Base-by-base conservation (phyloP, 257 asterid genomes). In the Fraxinus anomala region DNA sequence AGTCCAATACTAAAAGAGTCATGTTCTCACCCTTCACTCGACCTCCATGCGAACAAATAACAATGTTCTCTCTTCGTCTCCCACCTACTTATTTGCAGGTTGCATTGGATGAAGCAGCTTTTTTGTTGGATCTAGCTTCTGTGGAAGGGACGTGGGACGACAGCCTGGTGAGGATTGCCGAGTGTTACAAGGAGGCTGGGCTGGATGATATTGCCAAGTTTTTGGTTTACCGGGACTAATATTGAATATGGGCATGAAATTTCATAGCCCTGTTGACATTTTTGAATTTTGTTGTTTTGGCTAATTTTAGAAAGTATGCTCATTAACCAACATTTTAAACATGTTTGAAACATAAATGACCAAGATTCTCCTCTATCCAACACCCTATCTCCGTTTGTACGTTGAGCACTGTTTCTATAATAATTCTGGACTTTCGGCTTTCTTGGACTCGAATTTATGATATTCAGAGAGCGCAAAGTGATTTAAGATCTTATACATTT, bases 61-160 rank as follows among this genome's bases (percentile, higher is more conserved):
- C 28, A n/a, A 59, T 23, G 66, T 30, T 44, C 70, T 40, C 47
- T 23, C 34, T 30, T 4, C 37, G 10, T 69, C 74, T 70, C 70
- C 61, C 88, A 37, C 44, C 6, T 67, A 51, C 42, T 26, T 70
- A 5, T 76, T 17, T 84, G 79, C 87, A 93, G 98, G 88, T 92
- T 85, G 89, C 91, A 74, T 78, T 96, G 81, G 99, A 96, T 80
- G 97, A 92, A 89, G 98, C 98, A 77, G 98, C 98, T n/a, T 93
- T 96, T 84, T 82, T 96, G 76, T 83, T 96, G 89, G 97, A 93
- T 87, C 84, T 96, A 85, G 99, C 97, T 73, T 92, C 98, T 1
- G 87, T 96, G 39, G 98, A 93, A 73, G 93, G 97, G 78, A 82
- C 89, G n/a, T 96, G 98, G 99, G 97, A 93, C 70, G 91, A 88